A percentile compares a stretch with the other conserved stretches of the same genome.
Conservation (phyloP, 108 stramenopile species). For the Fragilariopsis cylindrus region DNA sequence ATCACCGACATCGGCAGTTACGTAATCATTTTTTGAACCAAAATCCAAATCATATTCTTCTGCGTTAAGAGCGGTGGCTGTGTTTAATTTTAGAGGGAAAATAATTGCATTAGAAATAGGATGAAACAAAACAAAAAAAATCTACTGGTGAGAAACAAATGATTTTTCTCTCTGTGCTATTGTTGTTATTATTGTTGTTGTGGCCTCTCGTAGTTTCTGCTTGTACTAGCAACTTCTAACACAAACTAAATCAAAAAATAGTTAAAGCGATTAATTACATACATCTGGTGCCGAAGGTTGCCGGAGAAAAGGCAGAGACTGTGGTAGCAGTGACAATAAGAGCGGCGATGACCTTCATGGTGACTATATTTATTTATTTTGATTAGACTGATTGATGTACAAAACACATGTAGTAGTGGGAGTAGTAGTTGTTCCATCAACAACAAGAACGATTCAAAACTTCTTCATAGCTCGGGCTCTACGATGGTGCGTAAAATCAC, state of each 20-base stretch:
- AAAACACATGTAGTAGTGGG: neutral
- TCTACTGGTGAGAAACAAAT: neutral
- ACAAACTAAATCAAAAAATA: neutral
- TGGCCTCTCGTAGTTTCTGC: neutral
- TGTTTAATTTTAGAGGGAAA: neutral
- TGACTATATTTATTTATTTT: conserved; percentile 10
- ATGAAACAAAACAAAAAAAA: neutral
- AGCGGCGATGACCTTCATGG: conserved; percentile 74
- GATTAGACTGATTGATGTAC: neutral
- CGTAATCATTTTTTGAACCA: conserved; percentile 85
- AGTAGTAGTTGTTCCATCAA: neutral
- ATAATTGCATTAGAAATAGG: neutral
- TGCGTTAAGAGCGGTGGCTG: conserved; percentile 37
- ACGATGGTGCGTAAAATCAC: too few species aligned
- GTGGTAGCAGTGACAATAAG: conserved; percentile 65
- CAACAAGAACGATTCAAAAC: neutral
- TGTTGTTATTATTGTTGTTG: too few species aligned
- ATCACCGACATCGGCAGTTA: conserved; percentile 67
- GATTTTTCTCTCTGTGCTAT: too few species aligned
- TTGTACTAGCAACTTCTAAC: neutral
- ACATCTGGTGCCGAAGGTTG: conserved; percentile 66
- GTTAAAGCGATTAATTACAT: conserved; percentile 35
- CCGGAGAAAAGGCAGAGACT: conserved; percentile 81
- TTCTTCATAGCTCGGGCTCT: too few species aligned
- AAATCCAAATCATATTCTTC: conserved; percentile 81